These are phyloP conservation scores for Globisporangium emineosum DNA, from an alignment of 352 stramenopile species.

Conservation along the genomic window DNA sequence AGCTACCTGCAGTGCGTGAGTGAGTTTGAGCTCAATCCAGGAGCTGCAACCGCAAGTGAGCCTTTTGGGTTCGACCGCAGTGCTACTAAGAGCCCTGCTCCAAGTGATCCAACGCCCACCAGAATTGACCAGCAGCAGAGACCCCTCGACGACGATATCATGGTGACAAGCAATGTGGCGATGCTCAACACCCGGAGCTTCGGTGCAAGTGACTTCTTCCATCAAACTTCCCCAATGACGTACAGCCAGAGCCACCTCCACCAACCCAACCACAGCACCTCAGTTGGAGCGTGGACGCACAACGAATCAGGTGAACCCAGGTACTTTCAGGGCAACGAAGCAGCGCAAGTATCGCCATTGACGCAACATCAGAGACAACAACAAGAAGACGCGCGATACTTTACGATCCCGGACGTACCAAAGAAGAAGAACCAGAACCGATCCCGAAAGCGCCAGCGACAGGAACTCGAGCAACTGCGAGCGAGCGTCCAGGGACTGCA, in stretches of 20 bases:
- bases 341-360: not conserved
- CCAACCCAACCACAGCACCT: not conserved
- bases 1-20: constrained; percentile 36
- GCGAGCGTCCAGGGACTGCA: not conserved
- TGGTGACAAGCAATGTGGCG: not conserved
- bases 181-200: not conserved
- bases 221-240: not conserved
- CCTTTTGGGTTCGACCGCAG: constrained; percentile 24
- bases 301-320: not conserved
- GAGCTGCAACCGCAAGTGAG: constrained; percentile 27
- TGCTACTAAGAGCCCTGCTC: not conserved
- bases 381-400: not conserved
- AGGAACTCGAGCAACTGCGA: constrained; percentile 5
- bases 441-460: constrained; percentile 13
- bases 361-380: not conserved
- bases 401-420: constrained; percentile 19
- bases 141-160: not conserved
- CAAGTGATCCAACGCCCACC: too few species aligned
- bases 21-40: constrained; percentile 14
- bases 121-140: not conserved
- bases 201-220: not conserved
- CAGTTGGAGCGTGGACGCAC: not conserved
- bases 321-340: not conserved
- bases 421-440: constrained; percentile 61
- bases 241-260: not conserved